Conservation (phyloP, 495 filamentous ascomycete genomes). For the Platismatia glauca region DNA sequence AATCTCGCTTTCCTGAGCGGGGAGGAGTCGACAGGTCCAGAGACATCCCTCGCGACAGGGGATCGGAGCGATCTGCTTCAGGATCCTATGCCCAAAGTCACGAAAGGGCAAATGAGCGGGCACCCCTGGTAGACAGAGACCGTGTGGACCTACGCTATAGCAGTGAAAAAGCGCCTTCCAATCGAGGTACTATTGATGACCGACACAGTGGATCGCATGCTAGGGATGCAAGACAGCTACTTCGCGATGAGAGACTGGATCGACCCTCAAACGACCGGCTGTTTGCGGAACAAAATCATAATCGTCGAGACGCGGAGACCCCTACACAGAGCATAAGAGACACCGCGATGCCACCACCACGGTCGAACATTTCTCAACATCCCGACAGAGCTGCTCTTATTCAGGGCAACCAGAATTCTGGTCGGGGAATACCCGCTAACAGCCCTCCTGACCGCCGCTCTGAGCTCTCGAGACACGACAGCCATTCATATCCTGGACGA, state of each 20-base stretch:
- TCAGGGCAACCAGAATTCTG: slow-evolving; percentile 19
- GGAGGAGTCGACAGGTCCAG: slow-evolving; percentile 1
- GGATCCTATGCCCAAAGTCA: slow-evolving; percentile 12
- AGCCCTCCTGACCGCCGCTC: slow-evolving; percentile 20
- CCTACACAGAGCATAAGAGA: slow-evolving; percentile 16
- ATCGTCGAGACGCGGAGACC: slow-evolving; percentile 6
- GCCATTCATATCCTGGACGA: slow-evolving; percentile 13
- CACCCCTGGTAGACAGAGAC: slow-evolving; percentile 15
- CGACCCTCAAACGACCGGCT: slow-evolving; percentile 12
- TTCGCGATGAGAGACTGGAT: slow-evolving; percentile 16
- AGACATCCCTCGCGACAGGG: slow-evolving; percentile 16
- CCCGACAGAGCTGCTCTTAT: slow-evolving; percentile 25
- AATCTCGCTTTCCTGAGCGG: slow-evolving; percentile 19
- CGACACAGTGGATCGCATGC: slow-evolving; percentile 12
- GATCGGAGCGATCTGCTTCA: slow-evolving; percentile 11
- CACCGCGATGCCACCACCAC: slow-evolving; percentile 20
- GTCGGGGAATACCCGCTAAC: slow-evolving; percentile 6
- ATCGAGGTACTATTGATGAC: slow-evolving; percentile 15
- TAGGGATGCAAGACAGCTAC: slow-evolving; percentile 17
- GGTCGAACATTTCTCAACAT: slow-evolving; percentile 20
- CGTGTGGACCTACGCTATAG: background rate
- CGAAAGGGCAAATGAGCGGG: slow-evolving; percentile 13
- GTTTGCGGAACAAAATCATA: slow-evolving; percentile 11
- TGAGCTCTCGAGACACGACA: slow-evolving; percentile 16
- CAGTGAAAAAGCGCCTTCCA: slow-evolving; percentile 4